Base-by-base conservation (phyloP, 352 stramenopile genomes). In the Thalassiosira ordinaria region DNA sequence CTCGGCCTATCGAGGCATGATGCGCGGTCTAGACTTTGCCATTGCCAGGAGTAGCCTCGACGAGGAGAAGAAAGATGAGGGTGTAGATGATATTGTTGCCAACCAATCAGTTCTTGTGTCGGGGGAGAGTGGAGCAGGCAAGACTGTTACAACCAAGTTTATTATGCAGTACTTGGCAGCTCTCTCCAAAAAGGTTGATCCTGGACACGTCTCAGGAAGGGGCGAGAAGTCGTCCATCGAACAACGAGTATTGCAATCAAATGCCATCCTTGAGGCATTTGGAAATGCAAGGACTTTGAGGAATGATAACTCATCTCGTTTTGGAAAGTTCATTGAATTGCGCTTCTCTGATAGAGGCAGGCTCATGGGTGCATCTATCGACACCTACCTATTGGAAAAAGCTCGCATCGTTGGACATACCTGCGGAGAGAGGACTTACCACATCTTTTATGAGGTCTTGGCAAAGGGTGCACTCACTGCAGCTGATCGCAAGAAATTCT, bases 311-410 rank as follows among this genome's bases (percentile, higher is more conserved):
- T 98, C 94, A 49, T 83, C 51, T 16, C 72, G 89, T 22, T 93
- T 93, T 59, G 86, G 88, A 39, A 85, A 98, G 83, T 98, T 97
- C 71, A 97, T 98, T 84, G 96, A 97, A 61, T 95, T 98, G 76
- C 91, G 97, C 65, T 98, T 98, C 65, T 80, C 75, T 33, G 35
- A 49, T 1, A 77, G 33, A 53, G 90, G 91, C 16, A 79, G 77
- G 31, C 74, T 96, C 2, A 74, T 89, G 1, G 92, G 92, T 16
- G 91, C 91, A 9, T 79, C 79, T 24, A 92, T 95, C 57, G 84
- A 91, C 47, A 88, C 88, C 0, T 99, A 99, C 77, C 88, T 99
- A 66, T 89, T 99, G n/a, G 97, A 99, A 81, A 99, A 99, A 87
- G 98, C 96, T 68, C 93, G 97, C 22, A 97, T 99, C 18, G 96